These are phyloP conservation scores for Sporothrix sp. DNA, from an alignment of 2,329 filamentous ascomycete species.

Conservation along the genomic window DNA sequence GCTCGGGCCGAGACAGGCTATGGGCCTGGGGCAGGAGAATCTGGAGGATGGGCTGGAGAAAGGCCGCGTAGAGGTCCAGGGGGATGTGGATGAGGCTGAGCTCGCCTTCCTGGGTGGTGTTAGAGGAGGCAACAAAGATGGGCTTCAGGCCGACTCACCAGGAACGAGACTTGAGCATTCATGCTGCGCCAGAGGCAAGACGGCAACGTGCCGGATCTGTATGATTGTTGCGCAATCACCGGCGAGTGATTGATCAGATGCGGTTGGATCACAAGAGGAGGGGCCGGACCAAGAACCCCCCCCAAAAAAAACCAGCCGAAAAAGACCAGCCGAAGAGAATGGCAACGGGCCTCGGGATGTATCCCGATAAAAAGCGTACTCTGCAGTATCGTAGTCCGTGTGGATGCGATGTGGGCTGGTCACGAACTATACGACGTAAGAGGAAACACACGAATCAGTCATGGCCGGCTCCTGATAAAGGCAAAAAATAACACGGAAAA, in stretches of 20 bases:
- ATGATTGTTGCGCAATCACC: too few species aligned
- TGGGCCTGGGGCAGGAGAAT: conserved; percentile 62
- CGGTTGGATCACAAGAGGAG: not conserved
- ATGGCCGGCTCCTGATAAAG: not conserved
- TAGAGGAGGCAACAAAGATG: too few species aligned
- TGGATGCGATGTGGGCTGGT: not conserved
- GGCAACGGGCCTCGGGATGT: not conserved
- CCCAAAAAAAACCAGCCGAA: not conserved
- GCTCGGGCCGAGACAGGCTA: conserved; percentile 22
- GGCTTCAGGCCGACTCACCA: conserved; percentile 41
- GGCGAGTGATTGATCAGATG: not conserved
- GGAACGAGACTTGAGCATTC: conserved; percentile 49
- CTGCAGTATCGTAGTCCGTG: not conserved
- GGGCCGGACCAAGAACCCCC: not conserved
- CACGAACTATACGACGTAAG: conserved; percentile 1
- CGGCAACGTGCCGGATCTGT: not conserved
- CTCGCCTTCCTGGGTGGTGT: conserved; percentile 61
- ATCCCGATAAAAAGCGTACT: not conserved
- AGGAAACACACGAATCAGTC: conserved; percentile 10
- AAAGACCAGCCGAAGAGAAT: not conserved
- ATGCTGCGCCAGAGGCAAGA: conserved; percentile 27
- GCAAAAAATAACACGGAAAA: not conserved
- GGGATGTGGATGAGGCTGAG: conserved; percentile 88
- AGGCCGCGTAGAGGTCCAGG: conserved; percentile 62
- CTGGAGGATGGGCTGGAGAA: conserved; percentile 79